Percentiles rank a stretch among this genome's conserved stretches.
These are phyloP conservation scores for Plantago rigida DNA, from an alignment of 305 asterid genomes.

Conservation along the genomic window DNA sequence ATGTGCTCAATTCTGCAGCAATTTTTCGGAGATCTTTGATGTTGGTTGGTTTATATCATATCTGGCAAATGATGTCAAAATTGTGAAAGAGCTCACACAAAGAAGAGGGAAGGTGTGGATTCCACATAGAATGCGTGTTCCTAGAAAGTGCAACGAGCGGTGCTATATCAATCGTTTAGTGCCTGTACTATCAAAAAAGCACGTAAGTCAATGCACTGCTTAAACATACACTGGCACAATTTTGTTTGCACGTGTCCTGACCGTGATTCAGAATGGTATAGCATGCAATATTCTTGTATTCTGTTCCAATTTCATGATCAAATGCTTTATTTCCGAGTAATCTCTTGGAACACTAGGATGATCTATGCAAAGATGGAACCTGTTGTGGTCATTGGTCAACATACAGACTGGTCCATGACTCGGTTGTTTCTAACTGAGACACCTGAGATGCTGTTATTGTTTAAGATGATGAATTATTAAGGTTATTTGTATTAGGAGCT, in stretches of 20 bases:
- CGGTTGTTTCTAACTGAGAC: no score
- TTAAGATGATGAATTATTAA: no score
- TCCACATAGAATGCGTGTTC: constrained; percentile 83
- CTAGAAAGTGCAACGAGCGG: constrained; percentile 81
- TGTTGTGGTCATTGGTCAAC: no score
- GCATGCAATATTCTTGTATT: no score
- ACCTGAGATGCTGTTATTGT: no score
- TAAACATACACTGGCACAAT: not conserved
- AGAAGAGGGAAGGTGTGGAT: constrained; percentile 63
- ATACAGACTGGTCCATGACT: no score
- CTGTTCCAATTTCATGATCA: no score
- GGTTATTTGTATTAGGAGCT: no score
- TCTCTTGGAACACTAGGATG: no score
- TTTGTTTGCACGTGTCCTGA: not conserved
- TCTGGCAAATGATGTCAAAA: constrained; percentile 63
- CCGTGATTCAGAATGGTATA: no score
- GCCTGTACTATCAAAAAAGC: constrained; percentile 66
- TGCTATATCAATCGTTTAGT: constrained; percentile 65
- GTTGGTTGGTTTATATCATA: constrained; percentile 73
- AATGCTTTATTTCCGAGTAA: no score
- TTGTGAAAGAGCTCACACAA: constrained; percentile 67
- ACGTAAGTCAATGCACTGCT: constrained; percentile 32
- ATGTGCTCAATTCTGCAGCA: constrained; percentile 51
- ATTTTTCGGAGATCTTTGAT: constrained; percentile 81
- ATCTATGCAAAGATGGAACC: no score